Conservation (phyloP, 2,329 filamentous ascomycete genomes). For the Chaetomiaceae sp. region DNA sequence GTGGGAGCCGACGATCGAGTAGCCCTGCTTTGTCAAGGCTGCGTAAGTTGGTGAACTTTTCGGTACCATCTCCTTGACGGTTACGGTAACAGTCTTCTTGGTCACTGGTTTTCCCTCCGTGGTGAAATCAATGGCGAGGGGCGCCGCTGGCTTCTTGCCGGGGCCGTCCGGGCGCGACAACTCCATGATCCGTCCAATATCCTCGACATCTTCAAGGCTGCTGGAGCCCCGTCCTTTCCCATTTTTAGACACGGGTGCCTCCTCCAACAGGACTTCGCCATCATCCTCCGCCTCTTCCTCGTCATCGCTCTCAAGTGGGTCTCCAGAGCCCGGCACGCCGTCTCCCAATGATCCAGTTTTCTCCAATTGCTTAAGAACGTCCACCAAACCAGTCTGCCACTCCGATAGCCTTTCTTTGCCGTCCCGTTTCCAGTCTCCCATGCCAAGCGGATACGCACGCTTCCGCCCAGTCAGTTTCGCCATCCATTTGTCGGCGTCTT, state of each 20-base stretch:
- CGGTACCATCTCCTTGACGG: slow-evolving; percentile 88
- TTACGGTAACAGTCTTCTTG: slow-evolving; percentile 42
- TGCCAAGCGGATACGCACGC: slow-evolving; percentile 81
- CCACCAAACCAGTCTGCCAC: slow-evolving; percentile 72
- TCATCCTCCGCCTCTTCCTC: slow-evolving; percentile 61
- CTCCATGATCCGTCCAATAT: slow-evolving; percentile 65
- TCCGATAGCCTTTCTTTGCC: slow-evolving; percentile 63
- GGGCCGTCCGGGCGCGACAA: slow-evolving; percentile 38
- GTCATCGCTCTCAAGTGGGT: slow-evolving; percentile 78
- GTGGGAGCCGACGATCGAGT: slow-evolving; percentile 90
- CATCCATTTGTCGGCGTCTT: slow-evolving; percentile 92
- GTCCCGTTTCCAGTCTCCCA: slow-evolving; percentile 80
- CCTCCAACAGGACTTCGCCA: slow-evolving; percentile 48
- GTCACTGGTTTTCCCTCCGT: slow-evolving; percentile 56
- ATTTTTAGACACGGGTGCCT: slow-evolving; percentile 41
- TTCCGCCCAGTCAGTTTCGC: slow-evolving; percentile 86
- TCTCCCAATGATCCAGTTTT: slow-evolving; percentile 57
- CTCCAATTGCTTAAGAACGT: slow-evolving; percentile 62
- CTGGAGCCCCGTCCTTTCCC: slow-evolving; percentile 41
- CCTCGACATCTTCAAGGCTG: slow-evolving; percentile 74
- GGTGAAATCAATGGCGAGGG: slow-evolving; percentile 82
- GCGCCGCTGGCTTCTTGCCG: slow-evolving; percentile 34
- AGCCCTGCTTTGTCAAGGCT: slow-evolving; percentile 91
- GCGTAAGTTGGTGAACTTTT: slow-evolving; percentile 83
- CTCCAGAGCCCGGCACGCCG: slow-evolving; percentile 73